A percentile compares a stretch with the other conserved stretches of the same genome.
phyloP scores from a whole-genome alignment of 768 basidiomycete genomes.

The Kondoa subrosea region DNA sequence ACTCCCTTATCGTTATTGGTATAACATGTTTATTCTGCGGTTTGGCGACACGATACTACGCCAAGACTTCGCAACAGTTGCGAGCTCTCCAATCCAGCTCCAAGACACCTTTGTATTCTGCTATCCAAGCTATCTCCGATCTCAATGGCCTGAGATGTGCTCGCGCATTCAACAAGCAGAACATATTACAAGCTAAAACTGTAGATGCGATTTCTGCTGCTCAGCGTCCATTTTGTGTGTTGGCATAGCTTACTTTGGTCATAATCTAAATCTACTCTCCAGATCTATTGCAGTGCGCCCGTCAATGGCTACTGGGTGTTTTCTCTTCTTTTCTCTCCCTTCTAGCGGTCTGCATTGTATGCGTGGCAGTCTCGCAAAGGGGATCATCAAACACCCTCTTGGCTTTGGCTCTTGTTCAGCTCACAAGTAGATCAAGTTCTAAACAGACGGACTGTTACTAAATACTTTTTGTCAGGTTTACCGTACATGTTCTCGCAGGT shows the following conservation, averaged over 20 bases:
- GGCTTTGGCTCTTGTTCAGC: background rate
- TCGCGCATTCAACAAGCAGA: background rate
- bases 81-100: background rate
- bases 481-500: background rate
- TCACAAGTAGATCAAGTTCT: too few relatives aligned
- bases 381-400: background rate
- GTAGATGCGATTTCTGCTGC: background rate
- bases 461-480: too few relatives aligned
- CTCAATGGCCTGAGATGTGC: background rate
- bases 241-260: background rate
- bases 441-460: too few relatives aligned
- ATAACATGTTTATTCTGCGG: background rate
- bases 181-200: background rate
- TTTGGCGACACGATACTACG: background rate
- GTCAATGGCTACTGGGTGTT: background rate
- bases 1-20: background rate
- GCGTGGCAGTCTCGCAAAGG: background rate
- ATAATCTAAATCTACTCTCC: background rate
- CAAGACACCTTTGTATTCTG: background rate
- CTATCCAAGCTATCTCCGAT: background rate
- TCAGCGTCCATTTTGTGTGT: background rate
- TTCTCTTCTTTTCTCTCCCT: background rate
- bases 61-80: background rate
- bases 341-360: background rate
- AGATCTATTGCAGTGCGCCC: background rate